Conservation (phyloP, 192 early-diverging fungal genomes). For the Fimicolochytrium jonesii region DNA sequence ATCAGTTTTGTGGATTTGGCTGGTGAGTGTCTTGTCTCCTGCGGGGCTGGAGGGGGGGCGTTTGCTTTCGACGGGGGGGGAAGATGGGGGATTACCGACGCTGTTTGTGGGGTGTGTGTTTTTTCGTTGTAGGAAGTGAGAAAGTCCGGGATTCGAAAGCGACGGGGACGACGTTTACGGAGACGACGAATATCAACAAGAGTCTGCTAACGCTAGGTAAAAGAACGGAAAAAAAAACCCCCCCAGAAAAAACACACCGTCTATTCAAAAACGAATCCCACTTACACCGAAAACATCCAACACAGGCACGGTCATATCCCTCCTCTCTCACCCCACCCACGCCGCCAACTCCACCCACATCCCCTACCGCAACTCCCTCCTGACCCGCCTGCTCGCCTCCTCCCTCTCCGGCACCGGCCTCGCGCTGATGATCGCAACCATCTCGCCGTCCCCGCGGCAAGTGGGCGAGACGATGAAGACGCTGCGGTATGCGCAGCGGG, state of each 20-base stretch:
- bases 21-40: slow-evolving; percentile 23
- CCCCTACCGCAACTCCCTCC: slow-evolving; percentile 58
- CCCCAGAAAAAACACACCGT: no score
- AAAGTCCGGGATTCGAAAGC: slow-evolving; percentile 49
- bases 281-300: slow-evolving; percentile 2
- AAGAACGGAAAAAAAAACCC: no score
- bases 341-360: no score
- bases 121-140: slow-evolving; percentile 52
- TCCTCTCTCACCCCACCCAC: slow-evolving; percentile 29
- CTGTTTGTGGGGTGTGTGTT: no score
- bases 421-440: slow-evolving; percentile 57
- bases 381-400: slow-evolving; percentile 54
- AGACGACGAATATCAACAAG: slow-evolving; percentile 55
- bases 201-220: slow-evolving; percentile 50
- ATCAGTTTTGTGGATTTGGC: slow-evolving; percentile 61
- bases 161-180: slow-evolving; percentile 43
- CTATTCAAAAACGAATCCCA: no score
- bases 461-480: slow-evolving; percentile 55
- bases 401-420: slow-evolving; percentile 51
- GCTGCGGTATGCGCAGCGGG: slow-evolving; percentile 48
- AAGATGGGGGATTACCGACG: no score
- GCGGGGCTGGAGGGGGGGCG: no score
- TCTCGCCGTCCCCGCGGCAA: slow-evolving; percentile 29
- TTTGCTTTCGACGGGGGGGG: no score
- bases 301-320: slow-evolving; percentile 37